Percentiles rank a stretch among this genome's conserved stretches.
Conservation (phyloP, 345 rosid species). For the Gossypium sturtianum region DNA sequence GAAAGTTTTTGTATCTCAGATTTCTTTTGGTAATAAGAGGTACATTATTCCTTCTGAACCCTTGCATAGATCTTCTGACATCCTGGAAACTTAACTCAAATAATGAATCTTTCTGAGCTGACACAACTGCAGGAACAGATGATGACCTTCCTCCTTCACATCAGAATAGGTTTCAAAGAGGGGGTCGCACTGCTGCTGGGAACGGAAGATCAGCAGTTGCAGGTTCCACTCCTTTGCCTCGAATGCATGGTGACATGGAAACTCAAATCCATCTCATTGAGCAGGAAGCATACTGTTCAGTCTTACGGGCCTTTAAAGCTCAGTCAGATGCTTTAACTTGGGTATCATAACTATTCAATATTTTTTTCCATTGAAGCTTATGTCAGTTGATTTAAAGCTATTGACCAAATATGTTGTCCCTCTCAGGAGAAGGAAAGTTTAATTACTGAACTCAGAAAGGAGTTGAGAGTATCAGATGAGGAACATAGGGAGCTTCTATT, state of each 20-base stretch:
- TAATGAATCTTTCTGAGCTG: slow-evolving; percentile 11
- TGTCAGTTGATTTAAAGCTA: slow-evolving; percentile 2
- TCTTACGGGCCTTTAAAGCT: slow-evolving; percentile 95
- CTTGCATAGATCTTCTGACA: background rate
- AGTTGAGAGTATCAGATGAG: slow-evolving; percentile 93
- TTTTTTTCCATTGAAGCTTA: background rate
- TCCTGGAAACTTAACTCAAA: background rate
- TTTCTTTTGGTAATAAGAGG: background rate
- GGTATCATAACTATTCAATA: slow-evolving; percentile 35
- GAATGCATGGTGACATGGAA: slow-evolving; percentile 82
- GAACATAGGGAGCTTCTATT: slow-evolving; percentile 85
- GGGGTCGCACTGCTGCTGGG: slow-evolving; percentile 48
- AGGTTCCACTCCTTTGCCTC: slow-evolving; percentile 52
- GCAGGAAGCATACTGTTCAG: slow-evolving; percentile 84
- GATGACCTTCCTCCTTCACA: slow-evolving; percentile 97
- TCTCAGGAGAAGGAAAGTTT: slow-evolving; percentile 88
- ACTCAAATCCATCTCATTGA: slow-evolving; percentile 85
- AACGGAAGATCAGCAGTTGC: slow-evolving; percentile 77
- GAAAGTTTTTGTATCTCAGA: background rate
- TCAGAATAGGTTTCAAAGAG: slow-evolving; percentile 84
- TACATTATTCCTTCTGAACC: background rate
- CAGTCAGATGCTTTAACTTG: slow-evolving; percentile 97
- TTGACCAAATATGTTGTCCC: slow-evolving; percentile 6
- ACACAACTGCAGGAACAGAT: slow-evolving; percentile 72
- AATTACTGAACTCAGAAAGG: slow-evolving; percentile 94